Base-by-base conservation (phyloP, 2,329 filamentous ascomycete genomes). In the Sporothrix pseudoabietina region DNA sequence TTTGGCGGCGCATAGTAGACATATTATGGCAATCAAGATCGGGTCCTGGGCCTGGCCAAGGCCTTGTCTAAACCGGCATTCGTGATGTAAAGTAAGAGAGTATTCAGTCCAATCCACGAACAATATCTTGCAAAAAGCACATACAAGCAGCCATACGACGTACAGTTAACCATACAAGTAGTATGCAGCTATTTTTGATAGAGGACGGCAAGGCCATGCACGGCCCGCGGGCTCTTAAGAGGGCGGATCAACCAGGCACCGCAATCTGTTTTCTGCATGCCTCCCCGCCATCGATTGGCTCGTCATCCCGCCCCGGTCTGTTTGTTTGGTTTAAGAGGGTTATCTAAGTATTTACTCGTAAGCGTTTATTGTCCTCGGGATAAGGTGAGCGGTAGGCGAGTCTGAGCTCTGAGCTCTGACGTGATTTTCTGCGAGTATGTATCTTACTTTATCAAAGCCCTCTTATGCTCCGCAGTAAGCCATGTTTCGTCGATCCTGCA, bases 401-500 rank as follows among this genome's bases (percentile, higher is more conserved):
- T 9, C 7, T 35, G 44, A 35, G 26, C 26, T 35, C 44, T 52
- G 65, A 35, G 16, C 26, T 68, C 49, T 68, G 35, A 35, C 26
- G 19, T 26, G 3, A 9, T 54, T 22, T 22, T 55, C 22, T 63
- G 63, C 4, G 26, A 68, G 26, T 3, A 35, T 35, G 14, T 8
- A 41, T 44, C n/a, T 68, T 35, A 41, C 63, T 35, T 68, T 35
- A 68, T 68, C 22, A 68, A 10, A 32, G 26, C 52, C 16, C 26
- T 52, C 16, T 52, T 52, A 68, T 68, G 61, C 35, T 65, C 65
- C 26, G 44, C 26, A 9, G 65, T 52, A 68, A 32, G 44, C 66
- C 47, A 54, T 69, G 66, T 69, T 69, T 69, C 49, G 66, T 69
- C 66, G 66, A 69, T 55, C 66, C 32, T 26, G n/a, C 66, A 55